phyloP scores from a whole-genome alignment of 176 grass and related monocot species.

The Triticum urartu region DNA sequence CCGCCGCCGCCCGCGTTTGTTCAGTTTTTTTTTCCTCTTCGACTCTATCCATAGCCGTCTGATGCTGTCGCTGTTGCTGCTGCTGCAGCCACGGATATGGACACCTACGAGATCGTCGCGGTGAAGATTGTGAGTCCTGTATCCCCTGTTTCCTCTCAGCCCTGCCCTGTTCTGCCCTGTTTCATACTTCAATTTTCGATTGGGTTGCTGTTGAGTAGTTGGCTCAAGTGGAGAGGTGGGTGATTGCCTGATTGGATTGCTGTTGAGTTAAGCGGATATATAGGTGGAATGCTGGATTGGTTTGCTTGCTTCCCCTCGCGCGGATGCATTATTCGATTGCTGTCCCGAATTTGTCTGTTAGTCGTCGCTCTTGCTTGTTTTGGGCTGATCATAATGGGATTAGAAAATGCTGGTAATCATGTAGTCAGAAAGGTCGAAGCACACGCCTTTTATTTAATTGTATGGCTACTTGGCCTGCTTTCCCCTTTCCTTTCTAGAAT shows the following conservation, averaged over 20 bases:
- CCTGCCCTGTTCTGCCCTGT: neutral
- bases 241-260: neutral
- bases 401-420: neutral
- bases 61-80: neutral
- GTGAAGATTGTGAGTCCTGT: conserved; percentile 79
- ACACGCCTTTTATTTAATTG: neutral
- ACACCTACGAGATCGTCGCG: conserved; percentile 95
- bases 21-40: neutral
- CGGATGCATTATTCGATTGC: neutral
- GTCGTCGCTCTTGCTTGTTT: neutral
- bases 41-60: neutral
- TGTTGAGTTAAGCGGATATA: neutral
- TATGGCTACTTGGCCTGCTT: neutral
- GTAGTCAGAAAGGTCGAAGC: neutral
- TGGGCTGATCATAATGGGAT: neutral
- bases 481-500: neutral
- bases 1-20: neutral
- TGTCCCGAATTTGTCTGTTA: neutral
- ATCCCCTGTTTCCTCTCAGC: neutral
- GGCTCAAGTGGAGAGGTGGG: neutral
- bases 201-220: neutral
- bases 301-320: neutral
- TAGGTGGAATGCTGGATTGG: neutral
- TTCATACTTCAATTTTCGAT: neutral
- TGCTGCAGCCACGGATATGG: conserved; percentile 80